phyloP scores from a whole-genome alignment of 768 basidiomycete species.

The Hericium erinaceus region DNA sequence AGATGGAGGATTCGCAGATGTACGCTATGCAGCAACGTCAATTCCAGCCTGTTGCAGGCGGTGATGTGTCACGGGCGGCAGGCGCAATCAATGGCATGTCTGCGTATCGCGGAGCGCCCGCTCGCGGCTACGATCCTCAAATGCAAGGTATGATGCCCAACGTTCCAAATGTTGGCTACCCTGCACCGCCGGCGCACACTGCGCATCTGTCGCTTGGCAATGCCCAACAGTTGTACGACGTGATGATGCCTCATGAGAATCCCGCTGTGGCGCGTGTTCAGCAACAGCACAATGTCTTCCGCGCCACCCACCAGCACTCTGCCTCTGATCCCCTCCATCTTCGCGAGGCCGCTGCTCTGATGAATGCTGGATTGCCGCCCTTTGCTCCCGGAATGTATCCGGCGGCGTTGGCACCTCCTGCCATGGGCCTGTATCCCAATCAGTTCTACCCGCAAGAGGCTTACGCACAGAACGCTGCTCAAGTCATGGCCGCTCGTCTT shows the following conservation, averaged over 20 bases:
- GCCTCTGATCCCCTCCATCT: slow-evolving; percentile 73
- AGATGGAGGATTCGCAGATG: slow-evolving; percentile 27
- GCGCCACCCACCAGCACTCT: slow-evolving; percentile 71
- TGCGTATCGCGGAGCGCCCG: slow-evolving; percentile 50
- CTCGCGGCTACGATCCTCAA: slow-evolving; percentile 47
- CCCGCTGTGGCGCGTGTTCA: slow-evolving; percentile 68
- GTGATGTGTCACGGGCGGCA: slow-evolving; percentile 38
- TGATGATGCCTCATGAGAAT: slow-evolving; percentile 48
- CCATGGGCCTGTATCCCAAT: slow-evolving; percentile 55
- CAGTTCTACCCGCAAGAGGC: slow-evolving; percentile 65
- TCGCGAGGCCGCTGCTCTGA: slow-evolving; percentile 59
- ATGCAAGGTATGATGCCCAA: slow-evolving; percentile 34
- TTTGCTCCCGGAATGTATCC: slow-evolving; percentile 52
- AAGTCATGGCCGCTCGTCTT: slow-evolving; percentile 46
- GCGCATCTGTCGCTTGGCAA: slow-evolving; percentile 64
- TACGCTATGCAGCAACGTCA: slow-evolving; percentile 53
- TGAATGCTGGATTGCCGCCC: slow-evolving; percentile 46
- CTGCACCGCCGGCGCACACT: slow-evolving; percentile 41
- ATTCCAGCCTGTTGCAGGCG: slow-evolving; percentile 36
- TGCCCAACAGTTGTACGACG: slow-evolving; percentile 72
- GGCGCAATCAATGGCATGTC: slow-evolving; percentile 42
- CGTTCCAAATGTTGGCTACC: slow-evolving; percentile 37
- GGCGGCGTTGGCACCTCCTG: slow-evolving; percentile 30
- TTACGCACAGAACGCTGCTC: slow-evolving; percentile 44
- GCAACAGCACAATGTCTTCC: slow-evolving; percentile 70